Evolutionary conservation across 768 basidiomycete species (phyloP), one percentile per base, ranked within the genome.

Genomic region (Boletellus ananiceps): DNA sequence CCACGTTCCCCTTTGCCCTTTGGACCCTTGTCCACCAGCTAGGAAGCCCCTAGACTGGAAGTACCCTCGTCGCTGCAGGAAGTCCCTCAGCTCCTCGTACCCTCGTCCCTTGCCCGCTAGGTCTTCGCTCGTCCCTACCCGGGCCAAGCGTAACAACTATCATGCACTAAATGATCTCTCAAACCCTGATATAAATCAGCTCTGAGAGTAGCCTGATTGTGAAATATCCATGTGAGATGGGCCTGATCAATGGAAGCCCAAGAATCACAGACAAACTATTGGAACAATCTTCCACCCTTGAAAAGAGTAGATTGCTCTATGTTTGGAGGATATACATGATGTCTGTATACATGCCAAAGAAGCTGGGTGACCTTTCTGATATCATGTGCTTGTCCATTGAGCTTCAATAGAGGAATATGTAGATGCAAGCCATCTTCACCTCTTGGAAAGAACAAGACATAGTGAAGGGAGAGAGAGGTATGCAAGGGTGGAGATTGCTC

Each of bases 171-270:
- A 8, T 61, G 66, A 57, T 78, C 73, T 9, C 35, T 33, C 0
- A 70, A 36, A 1, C 75, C 73, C 23, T 50, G 47, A 49, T 73
- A 74, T 0, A 72, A 33, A 2, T 69, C 55, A 3, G 70, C 63
- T 3, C 73, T 62, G 7, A 78, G 48, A 11, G 41, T 48, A 2
- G 15, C 44, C 40, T 79, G 74, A 51, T 78, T 67, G 5, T 54
- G 19, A 4, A 46, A 21, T 5, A 71, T 36, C 59, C 60, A 80
- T 9, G 34, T 44, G 0, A 82, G 61, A 2, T 63, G 58, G 7
- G 40, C 54, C 18, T 78, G 75, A 2, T 81, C 76, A 23, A 69
- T 57, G 0, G n/a, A 64, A 58, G 14, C 76, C 71, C 69, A 81
- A 2, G 52, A 57, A 66, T 81, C 75, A 40, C 72, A 71, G 33